Evolutionary conservation across 2,329 filamentous ascomycete species (phyloP).

Genomic region (Pseudocercospora vitis): DNA sequence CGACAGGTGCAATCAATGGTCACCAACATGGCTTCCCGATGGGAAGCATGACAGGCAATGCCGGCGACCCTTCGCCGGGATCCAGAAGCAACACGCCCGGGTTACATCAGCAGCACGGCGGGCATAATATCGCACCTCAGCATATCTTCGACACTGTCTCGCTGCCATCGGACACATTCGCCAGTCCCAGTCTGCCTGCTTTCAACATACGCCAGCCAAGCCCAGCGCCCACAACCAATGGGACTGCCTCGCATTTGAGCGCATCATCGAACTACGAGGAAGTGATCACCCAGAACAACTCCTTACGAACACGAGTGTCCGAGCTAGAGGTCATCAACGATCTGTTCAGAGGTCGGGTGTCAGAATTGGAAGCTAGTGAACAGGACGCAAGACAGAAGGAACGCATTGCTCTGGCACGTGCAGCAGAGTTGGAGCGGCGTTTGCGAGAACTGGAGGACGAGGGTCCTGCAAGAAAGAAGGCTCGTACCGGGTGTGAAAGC

Average conservation of each 20-base stretch:
- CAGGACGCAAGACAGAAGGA: slow-evolving; percentile 63
- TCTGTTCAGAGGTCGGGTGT: slow-evolving; percentile 65
- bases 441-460: slow-evolving; percentile 25
- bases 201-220: slow-evolving; percentile 54
- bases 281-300: slow-evolving; percentile 75
- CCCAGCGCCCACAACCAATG: slow-evolving; percentile 59
- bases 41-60: slow-evolving; percentile 20
- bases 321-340: slow-evolving; percentile 92
- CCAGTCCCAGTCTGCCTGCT: slow-evolving; percentile 51
- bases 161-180: slow-evolving; percentile 69
- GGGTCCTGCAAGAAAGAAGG: slow-evolving; percentile 26
- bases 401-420: slow-evolving; percentile 41
- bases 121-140: slow-evolving; percentile 68
- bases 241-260: slow-evolving; percentile 50
- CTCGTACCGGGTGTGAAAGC: slow-evolving; percentile 18
- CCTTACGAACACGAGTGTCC: slow-evolving; percentile 89
- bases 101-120: slow-evolving; percentile 59
- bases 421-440: slow-evolving; percentile 23
- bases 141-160: slow-evolving; percentile 72
- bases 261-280: slow-evolving; percentile 59
- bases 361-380: slow-evolving; percentile 75
- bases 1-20: slow-evolving; percentile 32
- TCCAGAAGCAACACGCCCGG: slow-evolving; percentile 76
- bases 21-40: slow-evolving; percentile 23
- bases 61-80: slow-evolving; percentile 22